Base-by-base conservation (phyloP, 2,329 filamentous ascomycete genomes). In the Penicillium sp. region DNA sequence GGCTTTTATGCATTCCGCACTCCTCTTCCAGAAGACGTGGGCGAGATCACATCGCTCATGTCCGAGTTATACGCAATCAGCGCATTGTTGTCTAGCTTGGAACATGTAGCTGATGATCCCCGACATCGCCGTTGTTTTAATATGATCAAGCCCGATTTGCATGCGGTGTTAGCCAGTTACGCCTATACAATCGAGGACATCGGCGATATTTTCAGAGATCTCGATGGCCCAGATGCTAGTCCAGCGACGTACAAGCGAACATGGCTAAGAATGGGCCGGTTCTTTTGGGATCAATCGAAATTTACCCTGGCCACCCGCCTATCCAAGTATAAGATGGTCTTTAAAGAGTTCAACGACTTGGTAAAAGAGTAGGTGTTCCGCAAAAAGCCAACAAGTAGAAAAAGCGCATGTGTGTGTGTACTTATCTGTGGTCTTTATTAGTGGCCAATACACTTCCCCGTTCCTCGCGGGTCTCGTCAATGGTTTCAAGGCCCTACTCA, bases 11-110 rank as follows among this genome's bases (percentile, higher is more conserved):
- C 71, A 40, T 83, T 84, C 67, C 71, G 80, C 48, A 73, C 74
- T 53, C 75, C 77, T 60, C 76, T 85, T 46, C 78, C 80, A 8
- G 75, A 81, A 50, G 71, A 79, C 62, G 73, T 78, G 33, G 76
- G 78, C 31, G 78, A 82, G 41, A 81, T 86, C 61, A 82, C 81
- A 25, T 74, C 74, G 31, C 69, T 81, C 28, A 80, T 85, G 50
- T 77, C 79, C 52, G 77, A 82, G 57, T 75, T 85, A 25, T 84
- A 81, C 64, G 75, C 76, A 49, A 80, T 85, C 66, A 81, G 80
- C 53, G 74, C 77, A 45, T 74, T 73, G 9, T 71, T 86, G 25
- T 77, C 77, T 43, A 72, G 71, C 40, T 69, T 86, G 37, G 75
- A 81, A 40, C 72, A 73, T 47, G 68, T 77, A 28, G 68, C 80